Conservation (phyloP, 805 yeast genomes). For the Dipodascus geniculatus region DNA sequence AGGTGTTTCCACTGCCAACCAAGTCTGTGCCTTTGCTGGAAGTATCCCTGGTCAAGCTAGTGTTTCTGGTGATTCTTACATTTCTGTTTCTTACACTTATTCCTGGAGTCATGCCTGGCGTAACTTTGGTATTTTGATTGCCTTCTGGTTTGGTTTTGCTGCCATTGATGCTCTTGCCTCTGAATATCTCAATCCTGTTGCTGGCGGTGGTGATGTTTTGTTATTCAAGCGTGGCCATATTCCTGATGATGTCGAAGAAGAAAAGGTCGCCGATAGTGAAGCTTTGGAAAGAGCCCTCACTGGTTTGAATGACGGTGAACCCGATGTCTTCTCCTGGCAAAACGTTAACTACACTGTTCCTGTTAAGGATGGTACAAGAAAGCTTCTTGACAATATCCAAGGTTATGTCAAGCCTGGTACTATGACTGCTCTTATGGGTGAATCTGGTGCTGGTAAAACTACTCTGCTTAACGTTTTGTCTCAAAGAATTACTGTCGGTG, state of each 20-base stretch:
- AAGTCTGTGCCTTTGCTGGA: slow-evolving; percentile 53
- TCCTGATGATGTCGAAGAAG: slow-evolving; percentile 15
- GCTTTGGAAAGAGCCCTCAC: slow-evolving; percentile 18
- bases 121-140: slow-evolving; percentile 58
- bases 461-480: slow-evolving; percentile 63
- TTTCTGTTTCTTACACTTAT: slow-evolving; percentile 39
- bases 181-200: slow-evolving; percentile 24
- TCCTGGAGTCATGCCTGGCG: slow-evolving; percentile 60
- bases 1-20: slow-evolving; percentile 26
- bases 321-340: slow-evolving; percentile 51
- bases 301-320: slow-evolving; percentile 17
- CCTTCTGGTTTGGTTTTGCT: slow-evolving; percentile 33
- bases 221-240: slow-evolving; percentile 27
- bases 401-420: slow-evolving; percentile 78
- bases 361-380: slow-evolving; percentile 27
- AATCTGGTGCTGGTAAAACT: slow-evolving; percentile 82
- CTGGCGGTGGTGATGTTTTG: slow-evolving; percentile 24
- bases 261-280: slow-evolving; percentile 19
- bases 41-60: slow-evolving; percentile 39
- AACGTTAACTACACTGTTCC: slow-evolving; percentile 48
- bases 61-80: slow-evolving; percentile 52
- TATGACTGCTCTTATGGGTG: slow-evolving; percentile 74
- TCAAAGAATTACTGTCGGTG: slow-evolving; percentile 60
- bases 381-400: slow-evolving; percentile 37
- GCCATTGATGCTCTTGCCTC: slow-evolving; percentile 22